phyloP scores from a whole-genome alignment of 2,329 filamentous ascomycete genomes.

The Xylariomycetidae sp. region DNA sequence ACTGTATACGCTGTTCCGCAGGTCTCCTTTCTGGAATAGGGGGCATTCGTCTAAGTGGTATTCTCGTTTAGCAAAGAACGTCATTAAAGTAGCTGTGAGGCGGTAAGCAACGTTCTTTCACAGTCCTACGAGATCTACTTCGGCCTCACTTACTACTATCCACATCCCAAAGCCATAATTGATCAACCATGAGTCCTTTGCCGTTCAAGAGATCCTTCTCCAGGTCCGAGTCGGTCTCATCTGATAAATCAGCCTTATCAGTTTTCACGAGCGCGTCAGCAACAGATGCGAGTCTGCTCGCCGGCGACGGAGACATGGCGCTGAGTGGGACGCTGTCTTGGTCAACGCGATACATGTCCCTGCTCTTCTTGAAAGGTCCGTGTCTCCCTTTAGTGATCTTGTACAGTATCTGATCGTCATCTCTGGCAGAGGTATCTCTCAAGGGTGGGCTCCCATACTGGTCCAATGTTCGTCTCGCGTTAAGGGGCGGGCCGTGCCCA shows the following conservation, averaged over 20 bases:
- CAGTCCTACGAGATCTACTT: no score
- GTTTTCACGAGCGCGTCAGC: constrained; percentile 14
- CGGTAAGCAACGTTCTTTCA: not conserved
- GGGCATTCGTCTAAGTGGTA: constrained; percentile 51
- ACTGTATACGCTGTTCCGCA: constrained; percentile 61
- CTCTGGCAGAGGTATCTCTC: constrained; percentile 54
- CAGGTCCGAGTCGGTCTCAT: constrained; percentile 30
- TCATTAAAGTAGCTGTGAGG: constrained; percentile 41
- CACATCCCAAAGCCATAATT: constrained; percentile 59
- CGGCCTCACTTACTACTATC: constrained; percentile 46
- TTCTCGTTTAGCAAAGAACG: constrained; percentile 52
- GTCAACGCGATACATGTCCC: constrained; percentile 20
- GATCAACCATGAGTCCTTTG: constrained; percentile 63
- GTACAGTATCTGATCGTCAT: constrained; percentile 65
- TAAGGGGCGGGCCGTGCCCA: constrained; percentile 55
- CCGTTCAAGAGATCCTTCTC: constrained; percentile 41
- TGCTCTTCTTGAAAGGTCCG: constrained; percentile 14
- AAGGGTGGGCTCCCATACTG: constrained; percentile 61
- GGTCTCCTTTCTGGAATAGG: constrained; percentile 55
- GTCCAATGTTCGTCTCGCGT: constrained; percentile 57
- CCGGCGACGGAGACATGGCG: constrained; percentile 17
- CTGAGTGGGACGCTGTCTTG: constrained; percentile 6
- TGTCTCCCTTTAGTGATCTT: constrained; percentile 53
- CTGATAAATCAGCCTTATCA: constrained; percentile 4
- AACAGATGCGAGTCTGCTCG: constrained; percentile 14